phyloP scores from a whole-genome alignment of 2,329 filamentous ascomycete species.

The Xylariales sp. region DNA sequence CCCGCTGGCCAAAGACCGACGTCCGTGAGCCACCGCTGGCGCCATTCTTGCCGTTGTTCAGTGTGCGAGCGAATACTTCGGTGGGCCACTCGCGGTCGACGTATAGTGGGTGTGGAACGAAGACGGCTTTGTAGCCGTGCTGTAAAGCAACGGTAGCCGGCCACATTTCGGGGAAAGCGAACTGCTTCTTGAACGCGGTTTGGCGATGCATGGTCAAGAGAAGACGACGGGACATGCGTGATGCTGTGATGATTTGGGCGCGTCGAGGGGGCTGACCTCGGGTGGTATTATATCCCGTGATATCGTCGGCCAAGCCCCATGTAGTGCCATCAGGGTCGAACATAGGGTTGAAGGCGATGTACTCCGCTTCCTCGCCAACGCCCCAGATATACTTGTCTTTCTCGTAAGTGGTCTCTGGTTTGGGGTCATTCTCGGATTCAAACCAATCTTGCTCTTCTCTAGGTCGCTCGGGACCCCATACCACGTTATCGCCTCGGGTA shows the following conservation, averaged over 20 bases:
- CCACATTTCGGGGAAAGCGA: constrained; percentile 97
- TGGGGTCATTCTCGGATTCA: constrained; percentile 66
- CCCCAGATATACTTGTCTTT: constrained; percentile 84
- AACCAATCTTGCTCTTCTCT: constrained; percentile 65
- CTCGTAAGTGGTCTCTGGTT: constrained; percentile 67
- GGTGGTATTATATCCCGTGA: constrained; percentile 75
- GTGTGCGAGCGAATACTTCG: constrained; percentile 69
- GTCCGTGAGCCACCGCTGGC: constrained; percentile 68
- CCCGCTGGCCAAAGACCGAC: constrained; percentile 74
- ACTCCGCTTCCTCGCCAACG: constrained; percentile 82
- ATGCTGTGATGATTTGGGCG: constrained; percentile 83
- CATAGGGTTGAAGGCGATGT: constrained; percentile 87
- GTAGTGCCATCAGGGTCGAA: constrained; percentile 85
- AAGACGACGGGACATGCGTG: constrained; percentile 74
- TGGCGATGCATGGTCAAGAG: constrained; percentile 87
- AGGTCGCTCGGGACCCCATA: constrained; percentile 82
- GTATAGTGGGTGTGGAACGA: constrained; percentile 82
- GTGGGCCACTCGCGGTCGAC: constrained; percentile 83
- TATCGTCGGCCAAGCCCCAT: constrained; percentile 77
- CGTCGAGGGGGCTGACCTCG: constrained; percentile 65
- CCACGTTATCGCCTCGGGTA: constrained; percentile 50
- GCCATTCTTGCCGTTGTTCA: constrained; percentile 75
- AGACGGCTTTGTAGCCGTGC: constrained; percentile 90
- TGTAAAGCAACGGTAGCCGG: constrained; percentile 81
- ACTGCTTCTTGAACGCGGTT: constrained; percentile 77